Conservation (phyloP, 352 stramenopile genomes). For the Phytophthora capsici region DNA sequence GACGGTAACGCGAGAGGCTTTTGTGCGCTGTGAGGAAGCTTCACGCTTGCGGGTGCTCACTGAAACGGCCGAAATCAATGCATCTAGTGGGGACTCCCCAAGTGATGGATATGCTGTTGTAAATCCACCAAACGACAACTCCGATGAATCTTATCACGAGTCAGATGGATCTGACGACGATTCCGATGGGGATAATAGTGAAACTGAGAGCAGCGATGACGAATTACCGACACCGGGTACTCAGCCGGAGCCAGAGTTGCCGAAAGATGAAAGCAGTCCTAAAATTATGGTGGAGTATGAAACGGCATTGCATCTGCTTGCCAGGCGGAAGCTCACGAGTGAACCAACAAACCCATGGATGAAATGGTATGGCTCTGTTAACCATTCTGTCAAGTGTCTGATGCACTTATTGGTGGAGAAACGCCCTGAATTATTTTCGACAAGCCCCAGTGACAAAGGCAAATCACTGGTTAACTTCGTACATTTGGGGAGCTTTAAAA, state of each 20-base stretch:
- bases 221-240: background rate
- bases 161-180: constrained; percentile 2
- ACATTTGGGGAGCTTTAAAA: constrained; percentile 57
- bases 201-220: constrained; percentile 18
- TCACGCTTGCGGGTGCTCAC: constrained; percentile 6
- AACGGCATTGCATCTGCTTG: constrained; percentile 61
- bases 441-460: constrained; percentile 11
- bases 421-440: constrained; percentile 34
- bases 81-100: background rate
- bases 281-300: constrained; percentile 50
- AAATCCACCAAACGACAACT: background rate
- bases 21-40: constrained; percentile 44
- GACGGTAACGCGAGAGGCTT: constrained; percentile 42
- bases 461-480: constrained; percentile 54
- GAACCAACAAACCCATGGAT: constrained; percentile 34
- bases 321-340: constrained; percentile 47
- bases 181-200: constrained; percentile 16
- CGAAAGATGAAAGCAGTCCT: constrained; percentile 2
- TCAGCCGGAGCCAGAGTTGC: background rate
- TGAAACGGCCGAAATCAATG: constrained; percentile 3
- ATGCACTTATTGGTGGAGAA: constrained; percentile 59
- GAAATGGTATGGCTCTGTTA: constrained; percentile 51
- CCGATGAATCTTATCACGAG: constrained; percentile 2
- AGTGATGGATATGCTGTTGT: background rate
- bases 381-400: constrained; percentile 39